phyloP scores from a whole-genome alignment of 2,329 filamentous ascomycete genomes.

The Pseudonectria foliicola region DNA sequence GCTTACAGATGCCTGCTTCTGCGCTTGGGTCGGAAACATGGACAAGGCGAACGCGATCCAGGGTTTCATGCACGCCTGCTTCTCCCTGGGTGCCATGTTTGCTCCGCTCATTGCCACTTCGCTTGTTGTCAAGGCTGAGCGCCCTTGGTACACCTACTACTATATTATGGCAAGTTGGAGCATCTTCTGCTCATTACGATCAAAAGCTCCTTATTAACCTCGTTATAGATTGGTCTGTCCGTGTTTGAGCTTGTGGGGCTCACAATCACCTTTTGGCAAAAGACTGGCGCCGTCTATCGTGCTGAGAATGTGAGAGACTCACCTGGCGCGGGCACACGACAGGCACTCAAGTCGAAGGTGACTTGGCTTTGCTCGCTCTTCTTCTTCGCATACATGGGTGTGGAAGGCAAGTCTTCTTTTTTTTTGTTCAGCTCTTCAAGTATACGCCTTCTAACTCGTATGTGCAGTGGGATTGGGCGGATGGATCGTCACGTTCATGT shows the following conservation, averaged over 20 bases:
- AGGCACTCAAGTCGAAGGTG: conserved; percentile 39
- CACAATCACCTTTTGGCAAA: conserved; percentile 50
- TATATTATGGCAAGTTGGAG: conserved; percentile 55
- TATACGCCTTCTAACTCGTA: conserved; percentile 11
- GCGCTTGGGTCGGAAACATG: conserved; percentile 54
- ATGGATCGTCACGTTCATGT: conserved; percentile 78
- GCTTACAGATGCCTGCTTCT: conserved; percentile 46
- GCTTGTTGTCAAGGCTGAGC: conserved; percentile 51
- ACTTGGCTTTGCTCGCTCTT: conserved; percentile 64
- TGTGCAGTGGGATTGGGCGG: conserved; percentile 56
- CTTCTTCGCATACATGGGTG: conserved; percentile 65
- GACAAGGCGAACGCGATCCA: conserved; percentile 60
- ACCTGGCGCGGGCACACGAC: conserved; percentile 26
- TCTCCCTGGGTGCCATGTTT: conserved; percentile 58
- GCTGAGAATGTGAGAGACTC: conserved; percentile 25
- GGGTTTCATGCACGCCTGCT: conserved; percentile 58
- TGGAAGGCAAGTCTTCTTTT: conserved; percentile 45
- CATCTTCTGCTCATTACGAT: conserved; percentile 5
- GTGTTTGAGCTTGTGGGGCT: conserved; percentile 48
- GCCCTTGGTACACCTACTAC: conserved; percentile 64
- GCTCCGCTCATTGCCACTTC: conserved; percentile 59
- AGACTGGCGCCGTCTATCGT: conserved; percentile 48
- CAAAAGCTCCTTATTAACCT: conserved; percentile 1
- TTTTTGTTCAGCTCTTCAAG: too few relatives aligned
- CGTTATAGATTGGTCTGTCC: conserved; percentile 35